phyloP scores from a whole-genome alignment of 208 protist genomes.

The Phytomonas sp. region DNA sequence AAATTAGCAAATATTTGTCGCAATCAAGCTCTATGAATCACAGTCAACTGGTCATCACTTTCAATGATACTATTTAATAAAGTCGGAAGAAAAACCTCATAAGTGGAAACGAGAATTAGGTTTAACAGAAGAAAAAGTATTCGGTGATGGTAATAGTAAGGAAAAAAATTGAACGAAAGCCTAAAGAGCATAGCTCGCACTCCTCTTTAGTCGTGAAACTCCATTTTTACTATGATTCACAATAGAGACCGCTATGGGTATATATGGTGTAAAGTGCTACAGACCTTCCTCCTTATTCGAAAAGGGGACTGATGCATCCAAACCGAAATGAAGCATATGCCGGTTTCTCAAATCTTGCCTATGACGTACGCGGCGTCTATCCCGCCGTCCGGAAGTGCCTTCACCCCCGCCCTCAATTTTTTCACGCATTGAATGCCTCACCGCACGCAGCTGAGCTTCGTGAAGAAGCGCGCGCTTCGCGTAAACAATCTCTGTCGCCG shows the following conservation, averaged over 20 bases:
- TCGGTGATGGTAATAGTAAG: no score
- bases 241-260: background rate
- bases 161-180: no score
- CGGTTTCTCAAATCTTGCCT: constrained; percentile 42
- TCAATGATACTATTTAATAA: no score
- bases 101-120: no score
- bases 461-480: constrained; percentile 28
- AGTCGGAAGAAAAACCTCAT: no score
- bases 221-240: background rate
- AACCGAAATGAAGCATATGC: constrained; percentile 76
- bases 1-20: no score
- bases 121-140: no score
- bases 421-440: constrained; percentile 13
- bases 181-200: background rate
- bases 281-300: background rate
- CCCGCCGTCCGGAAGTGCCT: constrained; percentile 9
- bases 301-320: constrained; percentile 71
- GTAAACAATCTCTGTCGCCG: constrained; percentile 33
- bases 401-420: constrained; percentile 17
- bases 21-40: no score
- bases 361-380: no score
- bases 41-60: no score
- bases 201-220: background rate
- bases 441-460: constrained; percentile 24
- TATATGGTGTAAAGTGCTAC: background rate